A percentile compares a stretch with the other conserved stretches of the same genome.
Evolutionary conservation across 768 basidiomycete species (phyloP).

Genomic region (Lenzites betulinus): DNA sequence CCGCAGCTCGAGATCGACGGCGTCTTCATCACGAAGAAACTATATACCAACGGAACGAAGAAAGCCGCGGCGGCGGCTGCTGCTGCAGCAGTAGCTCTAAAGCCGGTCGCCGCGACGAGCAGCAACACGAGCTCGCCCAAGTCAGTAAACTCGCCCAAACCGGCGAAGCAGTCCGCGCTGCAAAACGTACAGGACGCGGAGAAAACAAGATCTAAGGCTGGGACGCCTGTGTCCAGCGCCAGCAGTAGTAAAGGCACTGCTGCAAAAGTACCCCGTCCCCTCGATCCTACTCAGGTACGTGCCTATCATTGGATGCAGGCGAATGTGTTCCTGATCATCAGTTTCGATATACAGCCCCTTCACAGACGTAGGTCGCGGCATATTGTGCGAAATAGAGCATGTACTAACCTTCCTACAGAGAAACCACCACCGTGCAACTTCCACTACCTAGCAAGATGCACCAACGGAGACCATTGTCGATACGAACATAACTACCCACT

Average conservation of each 20-base stretch:
- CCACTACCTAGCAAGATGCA: slow-evolving; percentile 36
- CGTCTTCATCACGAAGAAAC: slow-evolving; percentile 39
- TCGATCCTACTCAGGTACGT: slow-evolving; percentile 22
- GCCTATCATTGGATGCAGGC: too few species aligned
- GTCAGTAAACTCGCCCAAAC: slow-evolving; percentile 10
- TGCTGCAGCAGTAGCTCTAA: not conserved
- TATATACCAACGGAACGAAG: slow-evolving; percentile 22
- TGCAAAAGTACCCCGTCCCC: slow-evolving; percentile 2
- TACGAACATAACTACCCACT: slow-evolving; percentile 39
- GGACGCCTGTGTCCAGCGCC: slow-evolving; percentile 4
- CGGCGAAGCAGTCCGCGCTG: slow-evolving; percentile 1
- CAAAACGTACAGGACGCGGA: slow-evolving; percentile 30
- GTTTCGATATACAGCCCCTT: slow-evolving; percentile 26
- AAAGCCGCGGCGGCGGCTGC: slow-evolving; percentile 13
- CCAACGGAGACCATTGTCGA: slow-evolving; percentile 34
- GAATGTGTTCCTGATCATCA: not conserved
- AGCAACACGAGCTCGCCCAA: slow-evolving; percentile 2
- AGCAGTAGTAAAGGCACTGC: slow-evolving; percentile 4
- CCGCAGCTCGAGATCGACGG: slow-evolving; percentile 38
- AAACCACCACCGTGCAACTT: slow-evolving; percentile 42
- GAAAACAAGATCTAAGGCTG: slow-evolving; percentile 24
- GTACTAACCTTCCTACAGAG: slow-evolving; percentile 25
- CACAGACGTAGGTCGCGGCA: slow-evolving; percentile 32
- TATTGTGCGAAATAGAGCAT: not conserved
- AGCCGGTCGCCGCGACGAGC: not conserved